Percentiles rank a stretch among this genome's conserved stretches.
Evolutionary conservation across 768 basidiomycete species (phyloP).

Genomic region (Gyrodon lividus): DNA sequence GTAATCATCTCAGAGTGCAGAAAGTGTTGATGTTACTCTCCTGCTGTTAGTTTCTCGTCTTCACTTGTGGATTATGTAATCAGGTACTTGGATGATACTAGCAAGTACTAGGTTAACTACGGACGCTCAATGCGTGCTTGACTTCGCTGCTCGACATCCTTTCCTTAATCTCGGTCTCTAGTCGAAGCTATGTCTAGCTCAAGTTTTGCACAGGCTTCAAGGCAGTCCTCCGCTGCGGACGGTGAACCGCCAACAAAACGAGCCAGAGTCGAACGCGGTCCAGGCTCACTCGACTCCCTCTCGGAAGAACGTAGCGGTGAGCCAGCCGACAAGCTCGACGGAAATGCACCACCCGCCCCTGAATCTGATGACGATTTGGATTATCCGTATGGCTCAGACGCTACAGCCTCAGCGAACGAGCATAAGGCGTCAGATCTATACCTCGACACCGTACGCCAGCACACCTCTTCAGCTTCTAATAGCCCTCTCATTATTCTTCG

Average conservation of each 20-base stretch:
- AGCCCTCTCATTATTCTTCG: constrained; percentile 19
- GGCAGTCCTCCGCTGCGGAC: constrained; percentile 5
- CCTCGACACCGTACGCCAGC: constrained; percentile 79
- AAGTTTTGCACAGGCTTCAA: constrained; percentile 6
- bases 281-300: not conserved
- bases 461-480: constrained; percentile 12
- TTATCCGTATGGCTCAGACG: constrained; percentile 28
- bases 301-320: constrained; percentile 30
- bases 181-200: constrained; percentile 13
- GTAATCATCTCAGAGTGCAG: constrained; percentile 19
- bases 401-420: constrained; percentile 22
- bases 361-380: constrained; percentile 23
- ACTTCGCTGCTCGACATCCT: not conserved
- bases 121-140: not conserved
- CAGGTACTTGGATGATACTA: not conserved
- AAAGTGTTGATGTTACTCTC: not conserved
- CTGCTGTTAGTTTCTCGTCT: not conserved
- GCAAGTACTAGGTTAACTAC: not conserved
- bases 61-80: constrained; percentile 21
- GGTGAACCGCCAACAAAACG: constrained; percentile 33
- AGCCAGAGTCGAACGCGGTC: constrained; percentile 20
- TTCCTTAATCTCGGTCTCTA: constrained; percentile 1
- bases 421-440: constrained; percentile 78
- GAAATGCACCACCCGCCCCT: constrained; percentile 27
- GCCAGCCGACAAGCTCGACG: constrained; percentile 23